A percentile compares a stretch with the other conserved stretches of the same genome.
These are phyloP conservation scores for Puya raimondii DNA, from an alignment of 176 grass and related monocot genomes.

Conservation along the genomic window DNA sequence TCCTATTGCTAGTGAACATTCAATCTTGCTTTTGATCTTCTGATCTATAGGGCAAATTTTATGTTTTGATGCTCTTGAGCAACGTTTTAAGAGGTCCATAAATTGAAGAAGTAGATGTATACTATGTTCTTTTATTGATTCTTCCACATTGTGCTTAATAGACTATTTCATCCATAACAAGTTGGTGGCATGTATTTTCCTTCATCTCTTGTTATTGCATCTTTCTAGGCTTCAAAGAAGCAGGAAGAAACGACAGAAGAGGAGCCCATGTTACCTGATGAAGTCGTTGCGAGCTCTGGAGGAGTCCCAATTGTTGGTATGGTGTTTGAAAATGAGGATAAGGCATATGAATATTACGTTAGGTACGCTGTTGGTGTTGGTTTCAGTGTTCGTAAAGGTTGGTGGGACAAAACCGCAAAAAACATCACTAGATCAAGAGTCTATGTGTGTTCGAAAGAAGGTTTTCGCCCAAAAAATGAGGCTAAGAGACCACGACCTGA, in stretches of 20 bases:
- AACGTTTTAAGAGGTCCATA: too few relatives aligned
- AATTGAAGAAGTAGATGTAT: too few relatives aligned
- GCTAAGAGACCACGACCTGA: constrained; percentile 58
- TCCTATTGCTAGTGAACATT: too few relatives aligned
- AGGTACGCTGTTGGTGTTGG: constrained; percentile 75
- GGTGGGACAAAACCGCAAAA: constrained; percentile 81
- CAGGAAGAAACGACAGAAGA: constrained; percentile 48
- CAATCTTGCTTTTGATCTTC: too few relatives aligned
- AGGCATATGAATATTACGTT: constrained; percentile 73
- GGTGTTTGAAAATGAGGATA: constrained; percentile 81
- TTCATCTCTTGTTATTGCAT: constrained; percentile 10
- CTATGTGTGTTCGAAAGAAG: constrained; percentile 86
- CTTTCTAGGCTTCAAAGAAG: constrained; percentile 45
- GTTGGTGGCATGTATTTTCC: background rate
- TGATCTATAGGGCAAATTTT: too few relatives aligned
- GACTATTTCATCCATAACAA: background rate
- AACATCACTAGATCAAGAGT: constrained; percentile 52
- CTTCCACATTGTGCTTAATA: background rate
- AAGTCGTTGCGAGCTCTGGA: constrained; percentile 54
- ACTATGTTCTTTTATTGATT: too few relatives aligned
- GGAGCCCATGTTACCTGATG: constrained; percentile 51
- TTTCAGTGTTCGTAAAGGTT: constrained; percentile 76
- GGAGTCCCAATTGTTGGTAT: constrained; percentile 87
- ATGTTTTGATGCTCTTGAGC: too few relatives aligned
- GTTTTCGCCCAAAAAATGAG: constrained; percentile 66